These are phyloP conservation scores for Mycena olivaceomarginata DNA, from an alignment of 768 basidiomycete species.

Conservation along the genomic window DNA sequence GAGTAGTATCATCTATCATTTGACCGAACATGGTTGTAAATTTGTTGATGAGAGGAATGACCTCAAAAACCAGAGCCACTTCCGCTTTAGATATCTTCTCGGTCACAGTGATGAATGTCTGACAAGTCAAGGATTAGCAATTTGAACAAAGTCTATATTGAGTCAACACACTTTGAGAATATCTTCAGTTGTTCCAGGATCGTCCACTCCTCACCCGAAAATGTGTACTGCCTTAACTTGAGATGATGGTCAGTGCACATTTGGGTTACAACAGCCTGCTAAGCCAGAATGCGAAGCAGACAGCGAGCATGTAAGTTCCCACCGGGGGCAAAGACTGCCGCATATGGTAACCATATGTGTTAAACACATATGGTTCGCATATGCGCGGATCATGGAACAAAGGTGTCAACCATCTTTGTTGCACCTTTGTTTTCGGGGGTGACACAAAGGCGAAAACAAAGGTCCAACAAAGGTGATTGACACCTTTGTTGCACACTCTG, in stretches of 20 bases:
- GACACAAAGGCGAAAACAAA: too few species aligned
- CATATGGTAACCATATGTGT: too few species aligned
- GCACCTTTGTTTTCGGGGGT: too few species aligned
- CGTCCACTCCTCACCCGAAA: constrained; percentile 10
- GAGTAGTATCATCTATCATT: constrained; percentile 21
- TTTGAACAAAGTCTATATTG: constrained; percentile 16
- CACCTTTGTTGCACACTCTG: too few species aligned
- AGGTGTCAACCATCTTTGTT: too few species aligned
- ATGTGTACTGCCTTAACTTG: neutral
- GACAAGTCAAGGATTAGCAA: constrained; percentile 17
- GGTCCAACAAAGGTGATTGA: too few species aligned
- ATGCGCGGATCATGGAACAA: too few species aligned
- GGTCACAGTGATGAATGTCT: constrained; percentile 29
- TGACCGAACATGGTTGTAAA: neutral
- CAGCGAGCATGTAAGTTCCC: neutral
- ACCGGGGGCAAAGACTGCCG: too few species aligned
- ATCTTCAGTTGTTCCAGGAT: constrained; percentile 27
- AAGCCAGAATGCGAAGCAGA: neutral
- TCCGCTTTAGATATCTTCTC: constrained; percentile 26
- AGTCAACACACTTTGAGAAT: neutral
- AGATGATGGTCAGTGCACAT: neutral
- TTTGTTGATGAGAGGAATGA: constrained; percentile 30
- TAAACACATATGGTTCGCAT: too few species aligned
- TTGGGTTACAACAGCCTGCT: neutral
- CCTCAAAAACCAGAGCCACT: constrained; percentile 25